Conservation (phyloP, 176 grass and related monocot species). For the Aegilops tauschii region DNA sequence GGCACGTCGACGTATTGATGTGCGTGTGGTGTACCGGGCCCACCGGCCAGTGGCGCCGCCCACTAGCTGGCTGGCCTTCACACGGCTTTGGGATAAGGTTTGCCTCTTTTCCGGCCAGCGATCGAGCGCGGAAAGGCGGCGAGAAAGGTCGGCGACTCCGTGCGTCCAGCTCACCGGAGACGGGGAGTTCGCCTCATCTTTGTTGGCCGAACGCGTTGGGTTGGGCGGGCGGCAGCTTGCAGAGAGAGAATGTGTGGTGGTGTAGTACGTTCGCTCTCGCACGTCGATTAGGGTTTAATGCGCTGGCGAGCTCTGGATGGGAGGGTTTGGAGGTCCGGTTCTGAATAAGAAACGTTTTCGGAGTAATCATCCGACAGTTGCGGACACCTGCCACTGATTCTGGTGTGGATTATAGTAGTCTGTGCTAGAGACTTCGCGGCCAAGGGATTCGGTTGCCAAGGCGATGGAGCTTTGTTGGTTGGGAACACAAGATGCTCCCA, state of each 20-base stretch:
- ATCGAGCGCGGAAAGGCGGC: background rate
- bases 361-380: background rate
- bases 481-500: background rate
- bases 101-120: background rate
- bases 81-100: background rate
- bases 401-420: no score
- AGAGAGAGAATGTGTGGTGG: background rate
- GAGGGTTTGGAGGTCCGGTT: background rate
- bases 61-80: background rate
- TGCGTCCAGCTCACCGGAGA: constrained; percentile 31
- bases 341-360: background rate
- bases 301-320: background rate
- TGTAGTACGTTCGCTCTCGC: background rate
- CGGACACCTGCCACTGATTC: no score
- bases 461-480: background rate
- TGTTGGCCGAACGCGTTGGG: background rate
- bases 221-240: background rate
- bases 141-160: constrained; percentile 16
- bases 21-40: background rate
- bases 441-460: background rate
- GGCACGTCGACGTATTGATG: constrained; percentile 1
- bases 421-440: background rate
- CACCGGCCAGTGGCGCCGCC: background rate
- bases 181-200: background rate
- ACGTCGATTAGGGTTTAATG: background rate